A percentile compares a stretch with the other conserved stretches of the same genome.
These are phyloP conservation scores for Sapria himalayana DNA, from an alignment of 345 rosid genomes.

Conservation along the genomic window DNA sequence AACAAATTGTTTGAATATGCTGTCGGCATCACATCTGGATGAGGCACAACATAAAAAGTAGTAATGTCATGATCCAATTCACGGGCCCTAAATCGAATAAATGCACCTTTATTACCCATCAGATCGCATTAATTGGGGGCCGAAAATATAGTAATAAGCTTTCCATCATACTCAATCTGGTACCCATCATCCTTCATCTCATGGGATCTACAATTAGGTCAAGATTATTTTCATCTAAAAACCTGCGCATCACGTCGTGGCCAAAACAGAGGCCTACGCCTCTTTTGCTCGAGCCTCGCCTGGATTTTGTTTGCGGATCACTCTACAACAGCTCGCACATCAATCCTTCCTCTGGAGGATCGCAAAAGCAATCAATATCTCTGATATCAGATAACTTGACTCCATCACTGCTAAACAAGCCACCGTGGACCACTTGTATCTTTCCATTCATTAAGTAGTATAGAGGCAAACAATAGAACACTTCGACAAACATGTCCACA, in stretches of 20 bases:
- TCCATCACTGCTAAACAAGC: conserved; percentile 90
- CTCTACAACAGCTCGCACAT: conserved; percentile 98
- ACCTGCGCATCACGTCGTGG: conserved; percentile 65
- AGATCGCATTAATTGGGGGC: conserved; percentile 99
- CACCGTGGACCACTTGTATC: conserved; percentile 88
- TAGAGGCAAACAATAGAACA: conserved; percentile 84
- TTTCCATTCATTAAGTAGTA: conserved; percentile 71
- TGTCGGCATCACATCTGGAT: conserved; percentile 94
- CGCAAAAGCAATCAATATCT: conserved; percentile 81
- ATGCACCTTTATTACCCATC: conserved; percentile 99
- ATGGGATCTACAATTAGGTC: conserved; percentile 80
- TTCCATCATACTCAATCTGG: conserved; percentile 96
- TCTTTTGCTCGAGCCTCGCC: conserved; percentile 96
- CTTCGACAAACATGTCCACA: conserved; percentile 89
- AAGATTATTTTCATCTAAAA: conserved; percentile 73
- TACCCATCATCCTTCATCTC: conserved; percentile 98
- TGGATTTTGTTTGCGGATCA: conserved; percentile 86
- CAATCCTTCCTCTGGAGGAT: conserved; percentile 95
- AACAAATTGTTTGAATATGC: conserved; percentile 87
- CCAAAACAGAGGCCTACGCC: conserved; percentile 96
- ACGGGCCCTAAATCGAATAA: conserved; percentile 79
- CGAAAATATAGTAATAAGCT: conserved; percentile 86
- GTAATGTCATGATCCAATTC: conserved; percentile 77
- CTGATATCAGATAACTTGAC: conserved; percentile 78
- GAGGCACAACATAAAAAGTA: conserved; percentile 91